Percentiles rank a stretch among this genome's conserved stretches.
Evolutionary conservation across 345 rosid genomes (phyloP).

Genomic region (Orychophragmus violaceus): DNA sequence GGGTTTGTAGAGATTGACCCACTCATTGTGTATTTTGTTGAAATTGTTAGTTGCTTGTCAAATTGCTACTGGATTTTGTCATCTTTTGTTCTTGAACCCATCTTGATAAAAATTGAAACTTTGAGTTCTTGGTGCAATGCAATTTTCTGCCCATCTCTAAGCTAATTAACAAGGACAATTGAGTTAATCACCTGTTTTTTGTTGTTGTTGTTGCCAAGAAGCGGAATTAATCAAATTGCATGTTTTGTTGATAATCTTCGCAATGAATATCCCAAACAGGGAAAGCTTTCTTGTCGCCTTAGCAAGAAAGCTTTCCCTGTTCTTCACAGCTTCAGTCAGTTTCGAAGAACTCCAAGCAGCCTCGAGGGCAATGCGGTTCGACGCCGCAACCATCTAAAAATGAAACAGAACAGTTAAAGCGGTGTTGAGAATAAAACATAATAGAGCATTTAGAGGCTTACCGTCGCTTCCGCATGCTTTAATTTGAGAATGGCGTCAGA

Average conservation of each 20-base stretch:
- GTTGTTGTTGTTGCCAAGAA: background rate
- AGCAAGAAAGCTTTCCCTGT: no score
- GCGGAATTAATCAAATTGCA: constrained; percentile 12
- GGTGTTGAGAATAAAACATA: no score
- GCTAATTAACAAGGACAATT: background rate
- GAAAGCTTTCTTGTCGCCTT: no score
- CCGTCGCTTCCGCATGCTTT: no score
- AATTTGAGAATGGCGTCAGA: no score
- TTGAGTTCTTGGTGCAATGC: background rate
- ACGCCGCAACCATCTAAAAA: no score
- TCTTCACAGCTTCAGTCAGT: no score
- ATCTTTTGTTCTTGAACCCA: constrained; percentile 16
- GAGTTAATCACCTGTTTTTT: background rate
- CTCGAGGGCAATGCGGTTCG: no score
- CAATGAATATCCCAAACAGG: constrained; percentile 30
- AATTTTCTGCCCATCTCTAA: constrained; percentile 1
- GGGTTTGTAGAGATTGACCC: background rate
- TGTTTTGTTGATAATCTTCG: constrained; percentile 28
- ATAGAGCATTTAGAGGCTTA: no score
- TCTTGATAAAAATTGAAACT: background rate
- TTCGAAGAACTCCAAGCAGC: no score
- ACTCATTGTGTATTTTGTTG: background rate
- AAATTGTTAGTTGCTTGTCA: background rate
- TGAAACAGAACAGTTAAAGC: no score
- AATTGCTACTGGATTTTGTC: background rate